phyloP scores from a whole-genome alignment of 2,329 filamentous ascomycete species.

The Capronia americana region DNA sequence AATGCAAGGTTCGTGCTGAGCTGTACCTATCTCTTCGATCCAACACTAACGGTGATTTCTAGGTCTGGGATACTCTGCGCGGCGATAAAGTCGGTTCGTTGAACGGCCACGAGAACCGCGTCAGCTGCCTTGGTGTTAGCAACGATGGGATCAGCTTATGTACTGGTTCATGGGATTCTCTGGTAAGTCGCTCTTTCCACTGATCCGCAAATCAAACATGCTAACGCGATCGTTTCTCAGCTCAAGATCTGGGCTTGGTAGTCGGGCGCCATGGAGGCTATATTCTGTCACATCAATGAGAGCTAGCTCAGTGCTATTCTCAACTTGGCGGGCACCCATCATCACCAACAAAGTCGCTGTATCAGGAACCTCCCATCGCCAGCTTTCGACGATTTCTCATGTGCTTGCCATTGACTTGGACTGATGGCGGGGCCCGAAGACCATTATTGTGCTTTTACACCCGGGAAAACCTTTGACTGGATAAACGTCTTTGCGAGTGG shows the following conservation, averaged over 20 bases:
- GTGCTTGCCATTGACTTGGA: conserved; percentile 7
- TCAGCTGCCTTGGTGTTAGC: conserved; percentile 97
- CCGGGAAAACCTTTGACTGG: conserved; percentile 18
- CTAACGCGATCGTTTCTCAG: conserved; percentile 54
- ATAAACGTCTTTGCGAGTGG: conserved; percentile 15
- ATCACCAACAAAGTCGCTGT: conserved; percentile 11
- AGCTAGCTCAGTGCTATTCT: conserved; percentile 9
- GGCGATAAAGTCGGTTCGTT: conserved; percentile 97
- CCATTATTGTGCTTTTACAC: conserved; percentile 12
- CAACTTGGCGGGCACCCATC: conserved; percentile 12
- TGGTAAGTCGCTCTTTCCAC: conserved; percentile 70
- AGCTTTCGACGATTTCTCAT: conserved; percentile 15
- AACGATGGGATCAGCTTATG: conserved; percentile 99
- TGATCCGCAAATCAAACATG: background rate
- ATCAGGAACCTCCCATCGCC: conserved; percentile 13
- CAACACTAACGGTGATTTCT: conserved; percentile 39
- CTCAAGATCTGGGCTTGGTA: conserved; percentile 90
- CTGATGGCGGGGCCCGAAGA: conserved; percentile 2
- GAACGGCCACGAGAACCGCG: conserved; percentile 96
- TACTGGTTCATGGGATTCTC: conserved; percentile 98
- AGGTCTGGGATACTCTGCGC: conserved; percentile 98
- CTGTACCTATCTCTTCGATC: background rate
- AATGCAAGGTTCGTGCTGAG: conserved; percentile 84
- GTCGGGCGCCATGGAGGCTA: conserved; percentile 18
- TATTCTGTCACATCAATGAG: conserved; percentile 25